phyloP scores from a whole-genome alignment of 306 rosid species.

The Cicer pinnatifidum region DNA sequence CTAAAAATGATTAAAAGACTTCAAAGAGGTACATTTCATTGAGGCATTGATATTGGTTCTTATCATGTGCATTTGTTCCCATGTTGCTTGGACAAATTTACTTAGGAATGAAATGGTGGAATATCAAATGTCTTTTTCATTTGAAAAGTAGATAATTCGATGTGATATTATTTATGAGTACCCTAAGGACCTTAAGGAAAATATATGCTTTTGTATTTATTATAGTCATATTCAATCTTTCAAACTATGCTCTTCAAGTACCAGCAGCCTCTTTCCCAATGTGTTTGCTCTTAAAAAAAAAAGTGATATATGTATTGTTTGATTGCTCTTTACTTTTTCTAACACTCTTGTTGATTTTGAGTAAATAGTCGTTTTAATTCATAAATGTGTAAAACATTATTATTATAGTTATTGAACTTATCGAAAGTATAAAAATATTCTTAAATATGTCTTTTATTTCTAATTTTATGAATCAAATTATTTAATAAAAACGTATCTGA shows the following conservation, averaged over 20 bases:
- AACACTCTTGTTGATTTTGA: background rate
- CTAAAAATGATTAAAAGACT: background rate
- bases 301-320: conserved; percentile 28
- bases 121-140: conserved; percentile 44
- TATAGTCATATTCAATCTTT: conserved; percentile 34
- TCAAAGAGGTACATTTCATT: background rate
- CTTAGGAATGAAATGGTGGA: conserved; percentile 42
- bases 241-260: conserved; percentile 37
- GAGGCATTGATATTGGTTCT: conserved; percentile 33
- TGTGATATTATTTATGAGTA: conserved; percentile 36
- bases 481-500: background rate
- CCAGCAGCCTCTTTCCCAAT: conserved; percentile 38
- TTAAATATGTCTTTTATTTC: background rate
- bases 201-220: conserved; percentile 39
- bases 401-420: background rate
- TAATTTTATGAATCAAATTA: background rate
- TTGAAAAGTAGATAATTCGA: conserved; percentile 37
- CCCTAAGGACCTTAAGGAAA: background rate
- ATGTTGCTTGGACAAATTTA: conserved; percentile 53
- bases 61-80: conserved; percentile 36
- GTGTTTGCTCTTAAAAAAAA: conserved; percentile 18
- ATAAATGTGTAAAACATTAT: background rate
- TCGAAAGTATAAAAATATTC: background rate
- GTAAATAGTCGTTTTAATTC: background rate
- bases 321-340: background rate